Conservation (phyloP, 768 basidiomycete species). For the Terana coerulea region DNA sequence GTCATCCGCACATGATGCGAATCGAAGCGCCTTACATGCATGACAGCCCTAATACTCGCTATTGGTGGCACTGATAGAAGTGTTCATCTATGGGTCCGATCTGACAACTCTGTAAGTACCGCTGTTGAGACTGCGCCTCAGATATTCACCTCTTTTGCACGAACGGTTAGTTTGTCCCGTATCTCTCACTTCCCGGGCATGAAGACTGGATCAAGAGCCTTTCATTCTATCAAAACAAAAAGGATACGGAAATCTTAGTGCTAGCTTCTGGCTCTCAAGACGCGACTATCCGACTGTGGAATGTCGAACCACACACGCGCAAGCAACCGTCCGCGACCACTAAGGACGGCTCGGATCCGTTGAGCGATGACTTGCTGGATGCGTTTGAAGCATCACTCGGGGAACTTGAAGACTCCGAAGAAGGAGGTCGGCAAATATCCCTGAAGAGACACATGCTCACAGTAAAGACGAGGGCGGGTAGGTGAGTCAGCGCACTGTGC, state of each 20-base stretch:
- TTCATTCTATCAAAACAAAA: constrained; percentile 45
- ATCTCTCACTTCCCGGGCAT: constrained; percentile 71
- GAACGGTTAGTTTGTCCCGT: constrained; percentile 49
- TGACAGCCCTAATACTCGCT: constrained; percentile 66
- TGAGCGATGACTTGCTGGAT: constrained; percentile 77
- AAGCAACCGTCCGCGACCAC: constrained; percentile 18
- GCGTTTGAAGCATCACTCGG: constrained; percentile 82
- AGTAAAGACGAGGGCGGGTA: constrained; percentile 49
- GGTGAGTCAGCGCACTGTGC: constrained; percentile 12
- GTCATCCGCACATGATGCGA: constrained; percentile 14
- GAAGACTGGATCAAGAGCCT: constrained; percentile 94
- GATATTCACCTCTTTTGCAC: background rate
- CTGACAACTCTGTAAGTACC: constrained; percentile 48
- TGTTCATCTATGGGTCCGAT: constrained; percentile 74
- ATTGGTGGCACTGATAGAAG: constrained; percentile 78
- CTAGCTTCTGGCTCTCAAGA: constrained; percentile 97
- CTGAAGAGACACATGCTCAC: constrained; percentile 80
- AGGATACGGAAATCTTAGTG: constrained; percentile 41
- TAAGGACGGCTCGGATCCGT: constrained; percentile 15
- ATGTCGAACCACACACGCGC: constrained; percentile 50
- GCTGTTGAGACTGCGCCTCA: background rate
- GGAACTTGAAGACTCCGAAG: constrained; percentile 66
- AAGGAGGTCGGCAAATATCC: constrained; percentile 83
- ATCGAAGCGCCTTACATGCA: background rate
- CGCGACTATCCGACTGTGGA: constrained; percentile 90